These are phyloP conservation scores for Aspergillus haitiensis DNA, from an alignment of 495 filamentous ascomycete genomes.

Conservation along the genomic window DNA sequence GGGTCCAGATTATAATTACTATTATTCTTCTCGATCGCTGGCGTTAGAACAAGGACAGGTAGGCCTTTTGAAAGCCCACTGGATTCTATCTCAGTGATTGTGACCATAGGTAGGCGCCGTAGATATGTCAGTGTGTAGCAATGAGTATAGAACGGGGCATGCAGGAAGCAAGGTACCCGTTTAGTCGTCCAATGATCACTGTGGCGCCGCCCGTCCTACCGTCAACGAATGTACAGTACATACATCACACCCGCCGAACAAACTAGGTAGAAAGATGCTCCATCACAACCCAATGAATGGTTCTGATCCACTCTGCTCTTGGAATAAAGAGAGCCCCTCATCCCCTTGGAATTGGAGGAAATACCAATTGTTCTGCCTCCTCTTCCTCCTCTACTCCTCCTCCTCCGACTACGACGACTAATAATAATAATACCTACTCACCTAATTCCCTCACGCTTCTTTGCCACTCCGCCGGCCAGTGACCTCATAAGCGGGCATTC, in stretches of 20 bases:
- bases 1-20: not conserved
- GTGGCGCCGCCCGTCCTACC: not conserved
- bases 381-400: constrained; percentile 1
- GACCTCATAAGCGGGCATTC: constrained; percentile 20
- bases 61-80: too few relatives aligned
- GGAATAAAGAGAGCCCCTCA: constrained; percentile 21
- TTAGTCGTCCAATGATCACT: too few relatives aligned
- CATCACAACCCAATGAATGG: not conserved
- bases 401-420: too few relatives aligned
- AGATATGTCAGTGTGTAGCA: too few relatives aligned
- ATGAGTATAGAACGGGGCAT: too few relatives aligned
- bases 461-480: constrained; percentile 27
- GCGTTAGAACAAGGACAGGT: not conserved
- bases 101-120: too few relatives aligned
- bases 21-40: not conserved
- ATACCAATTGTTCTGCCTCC: not conserved
- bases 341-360: constrained; percentile 6
- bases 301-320: constrained; percentile 6
- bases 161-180: too few relatives aligned
- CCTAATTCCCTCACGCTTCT: not conserved
- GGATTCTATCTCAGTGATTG: too few relatives aligned
- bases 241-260: not conserved
- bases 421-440: constrained; percentile 1
- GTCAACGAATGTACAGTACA: constrained; percentile 4
- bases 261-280: constrained; percentile 1